Percentiles rank a stretch among this genome's conserved stretches.
Evolutionary conservation across 176 grass and related monocot species (phyloP).

Genomic region (Oryza glumipatula): DNA sequence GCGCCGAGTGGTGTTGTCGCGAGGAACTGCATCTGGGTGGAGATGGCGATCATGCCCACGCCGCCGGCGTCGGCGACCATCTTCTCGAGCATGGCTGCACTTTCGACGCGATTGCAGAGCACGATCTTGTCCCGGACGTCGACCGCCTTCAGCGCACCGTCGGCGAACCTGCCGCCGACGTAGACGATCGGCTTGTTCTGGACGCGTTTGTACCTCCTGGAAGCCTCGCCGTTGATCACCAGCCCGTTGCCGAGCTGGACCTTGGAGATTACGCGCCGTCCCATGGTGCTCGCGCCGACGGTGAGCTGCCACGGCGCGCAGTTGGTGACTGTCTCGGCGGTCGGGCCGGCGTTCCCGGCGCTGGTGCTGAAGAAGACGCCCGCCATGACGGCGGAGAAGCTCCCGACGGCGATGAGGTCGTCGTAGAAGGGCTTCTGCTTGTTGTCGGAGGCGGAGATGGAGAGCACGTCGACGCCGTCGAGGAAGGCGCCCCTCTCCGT

Average conservation of each 20-base stretch:
- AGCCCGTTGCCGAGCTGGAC: slow-evolving; percentile 57
- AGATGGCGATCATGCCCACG: slow-evolving; percentile 51
- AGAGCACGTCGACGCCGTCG: slow-evolving; percentile 74
- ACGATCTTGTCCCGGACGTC: slow-evolving; percentile 61
- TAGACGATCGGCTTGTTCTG: slow-evolving; percentile 35
- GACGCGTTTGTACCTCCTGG: not conserved
- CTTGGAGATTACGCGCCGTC: slow-evolving; percentile 40
- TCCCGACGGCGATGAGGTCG: slow-evolving; percentile 51
- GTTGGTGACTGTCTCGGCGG: slow-evolving; percentile 36
- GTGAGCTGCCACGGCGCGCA: slow-evolving; percentile 58
- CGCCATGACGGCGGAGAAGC: slow-evolving; percentile 37
- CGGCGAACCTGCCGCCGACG: slow-evolving; percentile 37
- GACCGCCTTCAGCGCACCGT: slow-evolving; percentile 28
- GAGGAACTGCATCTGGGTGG: too few species aligned
- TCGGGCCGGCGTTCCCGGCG: slow-evolving; percentile 44
- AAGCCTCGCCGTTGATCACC: slow-evolving; percentile 51
- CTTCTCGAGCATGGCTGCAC: not conserved
- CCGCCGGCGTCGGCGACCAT: slow-evolving; percentile 41
- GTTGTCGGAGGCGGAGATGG: slow-evolving; percentile 51
- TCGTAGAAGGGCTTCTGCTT: slow-evolving; percentile 51
- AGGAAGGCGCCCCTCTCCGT: slow-evolving; percentile 54
- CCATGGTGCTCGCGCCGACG: slow-evolving; percentile 58
- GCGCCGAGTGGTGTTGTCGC: too few species aligned
- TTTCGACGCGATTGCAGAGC: slow-evolving; percentile 47
- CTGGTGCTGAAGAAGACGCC: slow-evolving; percentile 50